Conservation (phyloP, 129 eudicot genomes). For the Flaveria sonorensis region DNA sequence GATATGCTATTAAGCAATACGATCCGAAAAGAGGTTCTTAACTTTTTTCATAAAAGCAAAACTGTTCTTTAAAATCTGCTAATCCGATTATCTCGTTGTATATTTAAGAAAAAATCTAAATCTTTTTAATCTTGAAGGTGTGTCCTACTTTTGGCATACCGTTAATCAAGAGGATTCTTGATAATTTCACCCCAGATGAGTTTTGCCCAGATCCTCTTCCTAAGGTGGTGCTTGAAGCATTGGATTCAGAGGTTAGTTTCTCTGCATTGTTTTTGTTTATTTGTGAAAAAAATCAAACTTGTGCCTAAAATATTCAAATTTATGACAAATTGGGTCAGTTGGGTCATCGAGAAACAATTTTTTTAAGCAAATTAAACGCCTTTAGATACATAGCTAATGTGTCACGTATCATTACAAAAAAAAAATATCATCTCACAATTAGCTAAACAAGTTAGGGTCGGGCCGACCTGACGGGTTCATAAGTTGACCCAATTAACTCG, state of each 20-base stretch:
- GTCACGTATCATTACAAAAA: background rate
- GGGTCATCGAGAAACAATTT: background rate
- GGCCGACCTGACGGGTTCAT: too few species aligned
- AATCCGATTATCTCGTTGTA: background rate
- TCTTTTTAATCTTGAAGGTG: conserved; percentile 50
- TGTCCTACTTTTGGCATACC: conserved; percentile 74
- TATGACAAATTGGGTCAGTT: background rate
- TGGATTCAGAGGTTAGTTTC: conserved; percentile 68
- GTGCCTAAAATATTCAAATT: background rate
- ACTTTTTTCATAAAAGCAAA: background rate
- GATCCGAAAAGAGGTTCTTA: conserved; percentile 76
- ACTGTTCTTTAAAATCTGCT: background rate
- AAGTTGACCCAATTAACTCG: too few species aligned
- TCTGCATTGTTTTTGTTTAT: background rate
- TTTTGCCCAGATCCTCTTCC: conserved; percentile 81
- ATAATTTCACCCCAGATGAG: conserved; percentile 76
- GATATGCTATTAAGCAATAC: conserved; percentile 79
- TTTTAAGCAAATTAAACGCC: background rate
- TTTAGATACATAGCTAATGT: background rate
- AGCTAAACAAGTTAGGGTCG: background rate
- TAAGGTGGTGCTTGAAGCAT: conserved; percentile 60
- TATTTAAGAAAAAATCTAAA: background rate
- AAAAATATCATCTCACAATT: background rate
- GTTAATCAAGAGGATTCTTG: conserved; percentile 66
- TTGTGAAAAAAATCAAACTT: background rate